These are phyloP conservation scores for Aspergillus thermomutatus DNA, from an alignment of 2,329 filamentous ascomycete species.

Conservation along the genomic window DNA sequence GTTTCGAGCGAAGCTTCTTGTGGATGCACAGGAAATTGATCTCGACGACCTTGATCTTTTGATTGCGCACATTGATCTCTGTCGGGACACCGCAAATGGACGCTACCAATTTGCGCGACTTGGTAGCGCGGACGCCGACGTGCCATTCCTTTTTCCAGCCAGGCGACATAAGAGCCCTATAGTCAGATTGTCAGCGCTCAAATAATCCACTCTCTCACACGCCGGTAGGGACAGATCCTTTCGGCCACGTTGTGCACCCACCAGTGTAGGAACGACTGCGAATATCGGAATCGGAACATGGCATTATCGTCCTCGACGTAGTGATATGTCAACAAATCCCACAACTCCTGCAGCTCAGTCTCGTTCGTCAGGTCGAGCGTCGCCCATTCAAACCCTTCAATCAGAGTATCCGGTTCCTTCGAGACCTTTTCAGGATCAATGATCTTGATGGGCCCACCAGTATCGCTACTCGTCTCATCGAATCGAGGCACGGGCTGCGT, in stretches of 20 bases:
- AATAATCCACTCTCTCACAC: not conserved
- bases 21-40: slow-evolving; percentile 99
- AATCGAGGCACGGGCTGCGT: slow-evolving; percentile 94
- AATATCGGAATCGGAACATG: slow-evolving; percentile 98
- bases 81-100: slow-evolving; percentile 95
- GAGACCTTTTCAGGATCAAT: slow-evolving; percentile 76
- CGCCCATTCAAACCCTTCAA: slow-evolving; percentile 90
- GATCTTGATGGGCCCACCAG: slow-evolving; percentile 80
- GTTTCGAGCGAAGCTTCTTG: slow-evolving; percentile 93
- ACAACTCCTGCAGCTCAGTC: slow-evolving; percentile 79
- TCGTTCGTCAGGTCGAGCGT: slow-evolving; percentile 80
- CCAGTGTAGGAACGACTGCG: slow-evolving; percentile 83
- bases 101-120: slow-evolving; percentile 83
- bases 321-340: slow-evolving; percentile 84
- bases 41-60: slow-evolving; percentile 74
- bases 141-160: slow-evolving; percentile 96
- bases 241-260: slow-evolving; percentile 33
- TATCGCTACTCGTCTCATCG: slow-evolving; percentile 50
- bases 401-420: slow-evolving; percentile 69
- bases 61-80: slow-evolving; percentile 73
- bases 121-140: slow-evolving; percentile 80
- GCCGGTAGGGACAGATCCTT: not conserved
- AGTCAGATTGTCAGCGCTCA: not conserved
- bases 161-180: slow-evolving; percentile 86
- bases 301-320: slow-evolving; percentile 97